Conservation (phyloP, 805 yeast species). For the Metschnikowia bowlesiae region DNA sequence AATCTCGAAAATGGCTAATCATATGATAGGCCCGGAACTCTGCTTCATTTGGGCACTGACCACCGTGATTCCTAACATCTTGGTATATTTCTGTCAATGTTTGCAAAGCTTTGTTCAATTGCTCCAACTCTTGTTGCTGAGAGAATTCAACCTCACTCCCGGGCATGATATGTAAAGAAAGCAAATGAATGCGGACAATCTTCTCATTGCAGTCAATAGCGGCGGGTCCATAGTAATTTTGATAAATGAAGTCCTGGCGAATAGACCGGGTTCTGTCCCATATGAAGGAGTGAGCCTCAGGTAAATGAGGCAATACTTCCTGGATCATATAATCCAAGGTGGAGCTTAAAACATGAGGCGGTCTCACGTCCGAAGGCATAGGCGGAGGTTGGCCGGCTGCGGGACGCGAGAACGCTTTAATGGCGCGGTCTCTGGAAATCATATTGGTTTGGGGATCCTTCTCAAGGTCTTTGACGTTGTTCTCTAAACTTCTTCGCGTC, state of each 20-base stretch:
- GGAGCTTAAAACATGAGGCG: conserved; percentile 67
- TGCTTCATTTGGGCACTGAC: conserved; percentile 75
- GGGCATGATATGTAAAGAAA: conserved; percentile 83
- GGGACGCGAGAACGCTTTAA: conserved; percentile 92
- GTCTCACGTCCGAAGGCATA: conserved; percentile 93
- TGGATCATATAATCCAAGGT: conserved; percentile 72
- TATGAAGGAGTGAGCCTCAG: conserved; percentile 81
- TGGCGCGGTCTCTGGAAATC: conserved; percentile 58
- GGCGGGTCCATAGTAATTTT: conserved; percentile 89
- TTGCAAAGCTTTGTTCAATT: conserved; percentile 84
- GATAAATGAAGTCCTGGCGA: conserved; percentile 94
- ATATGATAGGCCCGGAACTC: conserved; percentile 89
- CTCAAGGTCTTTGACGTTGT: conserved; percentile 78
- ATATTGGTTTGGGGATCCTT: conserved; percentile 51
- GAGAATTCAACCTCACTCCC: conserved; percentile 67
- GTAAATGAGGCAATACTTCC: conserved; percentile 58
- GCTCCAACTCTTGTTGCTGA: conserved; percentile 94
- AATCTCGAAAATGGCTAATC: conserved; percentile 73
- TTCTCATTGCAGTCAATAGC: conserved; percentile 89
- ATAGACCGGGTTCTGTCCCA: conserved; percentile 98
- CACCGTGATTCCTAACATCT: conserved; percentile 69
- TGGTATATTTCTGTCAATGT: conserved; percentile 83
- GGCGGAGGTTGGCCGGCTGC: conserved; percentile 99
- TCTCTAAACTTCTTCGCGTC: conserved; percentile 79
- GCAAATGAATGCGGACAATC: conserved; percentile 82